Evolutionary conservation across 441 rosid genomes (phyloP).

Genomic region (Dalechampia spathulata): DNA sequence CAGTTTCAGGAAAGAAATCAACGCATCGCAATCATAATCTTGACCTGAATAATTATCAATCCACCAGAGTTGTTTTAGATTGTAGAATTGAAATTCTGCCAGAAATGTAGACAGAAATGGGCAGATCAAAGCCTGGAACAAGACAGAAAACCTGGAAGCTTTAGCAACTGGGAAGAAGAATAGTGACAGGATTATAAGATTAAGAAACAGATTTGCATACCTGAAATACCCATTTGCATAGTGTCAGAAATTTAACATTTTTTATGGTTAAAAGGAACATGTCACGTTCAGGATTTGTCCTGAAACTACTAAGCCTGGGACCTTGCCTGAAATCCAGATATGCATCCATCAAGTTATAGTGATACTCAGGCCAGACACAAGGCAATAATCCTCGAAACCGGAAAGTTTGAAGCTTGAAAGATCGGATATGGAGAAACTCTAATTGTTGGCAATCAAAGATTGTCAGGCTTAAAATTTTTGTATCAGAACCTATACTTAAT

Average conservation of each 20-base stretch:
- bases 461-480: slow-evolving; percentile 36
- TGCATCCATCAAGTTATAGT: slow-evolving; percentile 44
- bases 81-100: slow-evolving; percentile 47
- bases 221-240: slow-evolving; percentile 58
- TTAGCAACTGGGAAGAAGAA: no score
- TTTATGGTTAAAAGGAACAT: slow-evolving; percentile 41
- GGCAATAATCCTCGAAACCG: slow-evolving; percentile 37
- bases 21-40: slow-evolving; percentile 22
- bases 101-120: slow-evolving; percentile 34
- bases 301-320: slow-evolving; percentile 21
- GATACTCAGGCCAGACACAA: slow-evolving; percentile 35
- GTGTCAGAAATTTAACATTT: slow-evolving; percentile 40
- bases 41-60: slow-evolving; percentile 36
- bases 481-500: slow-evolving; percentile 35
- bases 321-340: slow-evolving; percentile 46
- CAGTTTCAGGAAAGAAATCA: slow-evolving; percentile 44
- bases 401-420: slow-evolving; percentile 36
- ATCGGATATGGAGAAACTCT: slow-evolving; percentile 32
- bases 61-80: slow-evolving; percentile 53
- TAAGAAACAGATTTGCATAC: slow-evolving; percentile 17
- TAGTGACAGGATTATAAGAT: no score
- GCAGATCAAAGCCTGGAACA: slow-evolving; percentile 38
- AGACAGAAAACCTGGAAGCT: no score
- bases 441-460: slow-evolving; percentile 36
- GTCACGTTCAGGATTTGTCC: slow-evolving; percentile 21